Base-by-base conservation (phyloP, 2,329 filamentous ascomycete species). In the Fusarium udum region DNA sequence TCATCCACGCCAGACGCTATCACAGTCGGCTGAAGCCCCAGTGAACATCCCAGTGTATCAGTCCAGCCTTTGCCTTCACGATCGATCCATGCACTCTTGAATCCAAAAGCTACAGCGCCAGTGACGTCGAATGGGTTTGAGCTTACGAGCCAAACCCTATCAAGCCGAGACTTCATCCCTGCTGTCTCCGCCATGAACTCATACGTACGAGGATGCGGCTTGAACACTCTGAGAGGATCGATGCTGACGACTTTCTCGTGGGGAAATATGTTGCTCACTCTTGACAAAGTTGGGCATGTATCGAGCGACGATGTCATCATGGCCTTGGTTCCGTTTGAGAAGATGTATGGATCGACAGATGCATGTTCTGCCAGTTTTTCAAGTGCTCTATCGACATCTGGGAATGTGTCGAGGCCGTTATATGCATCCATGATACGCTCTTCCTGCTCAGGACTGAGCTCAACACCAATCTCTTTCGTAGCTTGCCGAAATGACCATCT, bases 91-190 rank as follows among this genome's bases (percentile, higher is more conserved):
- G 86, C 89, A 31, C 90, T 87, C 75, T 87, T 86, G 82, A 94
- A 82, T 0, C 92, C 92, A 10, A 86, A 84, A 3, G 85, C 84
- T 68, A 85, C 85, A 2, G 92, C 90, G 0, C 93, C 92, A 1
- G 90, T 86, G 22, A 92, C 83, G 78, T 95, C 92, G 78, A 95
- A 95, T 6, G 92, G 90, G 78, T 95, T 95, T 4, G 89, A 88
- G 73, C 88, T 92, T 11, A 95, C 86, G 13, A 95, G 80, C 91
- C 92, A 94, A 20, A 94, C 84, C 32, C 87, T 83, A 3, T 79
- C 82, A 71, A 85, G 83, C 24, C 85, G 75, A 2, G 80, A 82
- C 43, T 82, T 74, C 74, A 86, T 87, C 7, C 86, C 87, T 5
- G 86, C 84, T 40, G 83, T 83, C 71, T 85, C 73, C 3, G 88